phyloP scores from a whole-genome alignment of 495 filamentous ascomycete genomes.

The Clavariopsis aquatica region DNA sequence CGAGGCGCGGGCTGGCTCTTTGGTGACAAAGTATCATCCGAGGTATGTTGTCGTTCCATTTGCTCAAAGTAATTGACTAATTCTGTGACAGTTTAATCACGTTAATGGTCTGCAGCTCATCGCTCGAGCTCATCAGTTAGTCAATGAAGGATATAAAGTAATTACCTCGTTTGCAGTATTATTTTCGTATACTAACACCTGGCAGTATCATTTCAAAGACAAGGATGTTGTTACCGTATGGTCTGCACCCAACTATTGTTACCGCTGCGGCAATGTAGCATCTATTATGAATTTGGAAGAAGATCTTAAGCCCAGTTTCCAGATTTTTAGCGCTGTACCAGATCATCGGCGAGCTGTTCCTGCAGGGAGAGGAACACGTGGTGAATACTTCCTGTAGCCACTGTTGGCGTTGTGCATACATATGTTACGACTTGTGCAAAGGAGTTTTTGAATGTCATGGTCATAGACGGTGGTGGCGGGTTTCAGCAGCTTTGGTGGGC shows the following conservation, averaged over 20 bases:
- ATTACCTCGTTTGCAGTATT: constrained; percentile 1
- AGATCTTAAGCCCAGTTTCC: constrained; percentile 83
- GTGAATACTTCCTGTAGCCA: constrained; percentile 86
- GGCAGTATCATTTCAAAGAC: constrained; percentile 85
- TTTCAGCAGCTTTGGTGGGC: not conserved
- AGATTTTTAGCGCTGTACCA: constrained; percentile 90
- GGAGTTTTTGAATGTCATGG: constrained; percentile 22
- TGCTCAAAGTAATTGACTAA: not conserved
- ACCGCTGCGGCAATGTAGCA: constrained; percentile 94
- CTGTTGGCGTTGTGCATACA: constrained; percentile 23
- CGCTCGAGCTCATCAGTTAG: constrained; percentile 92
- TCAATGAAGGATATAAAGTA: constrained; percentile 97
- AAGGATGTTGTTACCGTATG: constrained; percentile 99
- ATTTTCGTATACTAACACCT: not conserved
- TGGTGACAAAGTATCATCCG: constrained; percentile 94
- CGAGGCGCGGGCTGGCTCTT: constrained; percentile 97
- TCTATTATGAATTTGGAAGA: constrained; percentile 93
- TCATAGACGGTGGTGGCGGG: constrained; percentile 17
- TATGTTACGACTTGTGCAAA: constrained; percentile 13
- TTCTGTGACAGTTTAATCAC: constrained; percentile 72
- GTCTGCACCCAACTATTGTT: constrained; percentile 99
- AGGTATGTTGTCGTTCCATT: constrained; percentile 47
- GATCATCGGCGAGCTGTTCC: constrained; percentile 90
- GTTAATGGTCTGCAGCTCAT: constrained; percentile 95
- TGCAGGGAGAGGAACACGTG: constrained; percentile 72